Evolutionary conservation across 2,329 filamentous ascomycete genomes (phyloP), one percentile per base, ranked within the genome.

Genomic region (Zymoseptoria brevis): DNA sequence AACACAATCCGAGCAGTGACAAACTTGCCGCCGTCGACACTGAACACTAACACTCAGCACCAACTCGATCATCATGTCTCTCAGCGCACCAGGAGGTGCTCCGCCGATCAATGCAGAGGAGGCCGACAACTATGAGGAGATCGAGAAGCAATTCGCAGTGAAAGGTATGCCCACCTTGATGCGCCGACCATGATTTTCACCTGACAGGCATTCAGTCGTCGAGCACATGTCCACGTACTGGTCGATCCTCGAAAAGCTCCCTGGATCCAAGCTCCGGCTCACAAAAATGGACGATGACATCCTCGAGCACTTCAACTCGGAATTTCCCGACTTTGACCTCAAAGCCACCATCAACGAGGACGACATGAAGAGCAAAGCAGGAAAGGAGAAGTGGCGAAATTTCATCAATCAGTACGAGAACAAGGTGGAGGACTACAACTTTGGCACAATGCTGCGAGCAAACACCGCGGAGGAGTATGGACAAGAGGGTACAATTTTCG

Each of bases 131-230:
- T 72, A 69, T 56, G 72, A 74, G 58, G 72, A 74, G 89, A 96
- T 99, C 74, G 94, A 99, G 83, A 96, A 96, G 82, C 94, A 97
- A 76, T 99, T 99, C 71, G 94, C 94, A 29, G 94, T 99, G 69
- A 97, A 97, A 81, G 88, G 89, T 90, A 70, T 52, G 72, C 60
- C 56, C 53, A 53, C 26, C 16, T 54, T 52, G 52, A 52, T 8
- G 7, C 16, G 35, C 35, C 35, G 3, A 45, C 30, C 53, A n/a
- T 22, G 24, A 56, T 16, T 9, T 21, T 19, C 35, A n/a, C 13
- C 56, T 61, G 22, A 58, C 55, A 9, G 9, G 13, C 6, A 19
- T 26, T 24, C 65, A 81, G 92, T 88, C 55, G 94, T 97, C 45
- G 89, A 96, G 76, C 94, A 99, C 76, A 90, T 99, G 83, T 84